A percentile compares a stretch with the other conserved stretches of the same genome.
Conservation (phyloP, 257 asterid species). For the Scutellaria baicalensis region DNA sequence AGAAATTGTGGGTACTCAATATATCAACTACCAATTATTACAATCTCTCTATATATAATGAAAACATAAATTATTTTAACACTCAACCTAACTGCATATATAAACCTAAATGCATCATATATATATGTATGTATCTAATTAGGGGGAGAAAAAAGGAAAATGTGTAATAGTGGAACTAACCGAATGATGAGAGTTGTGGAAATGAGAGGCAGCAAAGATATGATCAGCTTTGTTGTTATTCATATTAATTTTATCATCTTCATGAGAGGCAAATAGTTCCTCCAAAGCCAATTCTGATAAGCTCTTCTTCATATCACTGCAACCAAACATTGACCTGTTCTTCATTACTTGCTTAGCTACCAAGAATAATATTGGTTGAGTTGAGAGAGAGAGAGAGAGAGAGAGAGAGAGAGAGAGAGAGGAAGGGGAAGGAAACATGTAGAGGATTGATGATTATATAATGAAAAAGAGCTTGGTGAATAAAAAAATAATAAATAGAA, state of each 20-base stretch:
- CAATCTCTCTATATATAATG: too few species aligned
- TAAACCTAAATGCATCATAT: too few species aligned
- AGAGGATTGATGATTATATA: conserved; percentile 7
- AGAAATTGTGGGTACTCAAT: too few species aligned
- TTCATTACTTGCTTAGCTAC: conserved; percentile 20
- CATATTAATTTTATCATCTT: neutral
- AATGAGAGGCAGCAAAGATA: conserved; percentile 6
- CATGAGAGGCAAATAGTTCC: conserved; percentile 23
- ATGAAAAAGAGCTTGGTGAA: neutral
- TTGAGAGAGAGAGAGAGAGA: neutral
- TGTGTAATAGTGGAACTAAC: conserved; percentile 9
- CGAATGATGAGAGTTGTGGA: neutral
- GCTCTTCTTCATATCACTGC: conserved; percentile 41
- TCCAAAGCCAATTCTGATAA: conserved; percentile 37
- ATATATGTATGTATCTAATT: too few species aligned
- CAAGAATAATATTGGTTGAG: too few species aligned
- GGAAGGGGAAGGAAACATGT: neutral
- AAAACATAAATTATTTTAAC: too few species aligned
- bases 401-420: neutral
- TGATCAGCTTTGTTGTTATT: conserved; percentile 12
- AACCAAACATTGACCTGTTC: conserved; percentile 17
- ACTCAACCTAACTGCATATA: too few species aligned
- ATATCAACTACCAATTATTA: too few species aligned
- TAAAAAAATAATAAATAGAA: neutral
- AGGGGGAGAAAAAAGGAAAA: neutral